Base-by-base conservation (phyloP, 2,329 filamentous ascomycete species). In the Arthrocladium fulminans region DNA sequence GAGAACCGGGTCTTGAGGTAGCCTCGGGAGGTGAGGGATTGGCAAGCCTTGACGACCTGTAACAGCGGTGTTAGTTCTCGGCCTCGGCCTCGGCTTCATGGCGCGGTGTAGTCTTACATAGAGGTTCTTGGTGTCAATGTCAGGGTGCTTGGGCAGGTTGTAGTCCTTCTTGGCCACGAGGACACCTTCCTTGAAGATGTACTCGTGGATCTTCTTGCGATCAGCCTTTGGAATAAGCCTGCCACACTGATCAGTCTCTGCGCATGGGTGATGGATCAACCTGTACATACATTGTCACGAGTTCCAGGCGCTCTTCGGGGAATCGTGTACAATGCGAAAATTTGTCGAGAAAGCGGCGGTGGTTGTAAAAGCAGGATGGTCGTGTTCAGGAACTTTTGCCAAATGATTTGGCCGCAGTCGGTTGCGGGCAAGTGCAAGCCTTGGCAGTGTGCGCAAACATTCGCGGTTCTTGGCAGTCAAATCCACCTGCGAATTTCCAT, bases 181-280 rank as follows among this genome's bases (percentile, higher is more conserved):
- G 58, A 84, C 81, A 72, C 81, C 81, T 77, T 84, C 86, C 67
- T 85, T 84, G 84, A 95, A 94, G 81, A 98, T 87, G 85, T 90
- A 94, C 85, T 90, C 90, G 83, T 98, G 92, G 78, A 98, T 97
- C 85, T 88, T 88, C 87, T 98, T 98, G 80, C 94, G 89, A 80
- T 98, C 92, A 75, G 88, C 86, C 85, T 97, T 97, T 73, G 92
- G 92, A 75, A 98, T 98, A 80, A 98, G 85, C 92, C 85, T 89
- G 62, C 10, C 15, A 22, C 10, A 32, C 2, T 5, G n/a, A 10
- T 42, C n/a, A 37, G 29, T 25, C 2, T 27, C 6, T 41, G 29
- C 37, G 22, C 39, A 13, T 12, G 10, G 25, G 8, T 6, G n/a
- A 19, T 13, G 5, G 9, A 2, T 15, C 13, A 22, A 9, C 6